A percentile compares a stretch with the other conserved stretches of the same genome.
phyloP scores from a whole-genome alignment of 1,284 basidiomycete species.

The Stygiomarasmius scandens region DNA sequence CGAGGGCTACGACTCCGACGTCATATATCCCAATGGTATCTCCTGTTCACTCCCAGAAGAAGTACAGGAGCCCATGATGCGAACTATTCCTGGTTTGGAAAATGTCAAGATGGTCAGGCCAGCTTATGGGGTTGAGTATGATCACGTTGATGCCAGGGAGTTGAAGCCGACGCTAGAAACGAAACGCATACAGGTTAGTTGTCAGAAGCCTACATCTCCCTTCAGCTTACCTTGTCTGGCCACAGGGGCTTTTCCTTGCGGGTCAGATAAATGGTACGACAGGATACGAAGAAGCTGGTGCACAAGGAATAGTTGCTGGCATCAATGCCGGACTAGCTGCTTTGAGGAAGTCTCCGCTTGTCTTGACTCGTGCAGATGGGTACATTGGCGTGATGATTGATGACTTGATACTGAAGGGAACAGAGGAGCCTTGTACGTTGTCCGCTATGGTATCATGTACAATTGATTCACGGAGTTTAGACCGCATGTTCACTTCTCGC shows the following conservation, averaged over 20 bases:
- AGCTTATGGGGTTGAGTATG: slow-evolving; percentile 93
- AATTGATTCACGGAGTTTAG: slow-evolving; percentile 38
- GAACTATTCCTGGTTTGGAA: slow-evolving; percentile 83
- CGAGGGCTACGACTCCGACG: slow-evolving; percentile 84
- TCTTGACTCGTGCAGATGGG: slow-evolving; percentile 80
- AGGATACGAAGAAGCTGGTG: slow-evolving; percentile 91
- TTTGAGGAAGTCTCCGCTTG: slow-evolving; percentile 53
- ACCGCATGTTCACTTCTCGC: slow-evolving; percentile 92
- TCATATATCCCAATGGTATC: slow-evolving; percentile 90
- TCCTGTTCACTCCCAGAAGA: slow-evolving; percentile 88
- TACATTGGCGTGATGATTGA: slow-evolving; percentile 91
- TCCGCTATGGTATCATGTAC: not conserved
- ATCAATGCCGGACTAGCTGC: slow-evolving; percentile 84
- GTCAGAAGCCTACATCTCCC: not conserved
- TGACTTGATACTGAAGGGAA: slow-evolving; percentile 84
- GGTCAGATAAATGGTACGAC: slow-evolving; percentile 93
- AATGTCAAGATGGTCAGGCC: slow-evolving; percentile 80
- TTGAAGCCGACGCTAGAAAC: slow-evolving; percentile 78
- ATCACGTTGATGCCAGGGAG: slow-evolving; percentile 87
- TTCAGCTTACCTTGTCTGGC: slow-evolving; percentile 6
- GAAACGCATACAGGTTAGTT: slow-evolving; percentile 72
- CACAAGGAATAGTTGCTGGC: slow-evolving; percentile 83
- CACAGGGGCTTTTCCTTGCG: slow-evolving; percentile 79
- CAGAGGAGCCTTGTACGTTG: slow-evolving; percentile 83
- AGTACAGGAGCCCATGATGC: slow-evolving; percentile 77